Evolutionary conservation across 352 stramenopile species (phyloP), one percentile per base, ranked within the genome.

Genomic region (Globisporangium yorkense): DNA sequence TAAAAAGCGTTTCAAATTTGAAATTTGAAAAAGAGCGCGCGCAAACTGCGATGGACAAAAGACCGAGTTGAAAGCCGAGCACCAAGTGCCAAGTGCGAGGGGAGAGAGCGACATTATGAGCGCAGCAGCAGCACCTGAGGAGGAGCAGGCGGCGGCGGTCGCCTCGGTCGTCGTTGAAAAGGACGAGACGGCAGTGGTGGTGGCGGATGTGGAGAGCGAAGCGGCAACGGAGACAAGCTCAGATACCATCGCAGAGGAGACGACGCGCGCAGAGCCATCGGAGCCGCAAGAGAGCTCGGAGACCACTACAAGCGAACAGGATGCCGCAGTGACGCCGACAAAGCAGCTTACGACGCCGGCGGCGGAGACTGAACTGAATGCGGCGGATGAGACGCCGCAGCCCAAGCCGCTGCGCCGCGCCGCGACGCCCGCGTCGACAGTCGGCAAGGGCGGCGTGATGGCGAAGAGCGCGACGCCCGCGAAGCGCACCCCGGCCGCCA

Each of bases 401-500:
- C 35, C 58, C 16, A 64, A 64, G 51, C 51, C 43, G 31, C 40
- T 49, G 18, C 53, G 52, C 12, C 58, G 58, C 37, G 20, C n/a
- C 1, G 24, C 51, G 18, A 47, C 41, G 21, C 41, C 52, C 47
- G n/a, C 41, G 3, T 64, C 58, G 2, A 35, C 58, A 1, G 51
- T 59, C 31, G 58, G 58, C 21, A 64, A 64, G 35, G 31, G 33
- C 18, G 35, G 21, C 3, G 51, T 59, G 27, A 58, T 51, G 18
- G 57, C 9, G 2, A 20, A 31, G 39, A 62, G 27, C n/a, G 21
- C 49, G 9, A 59, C 44, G 6, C 44, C 58, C 1, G 43, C 51
- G 27, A 64, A 64, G 44, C 39, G 39, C 33, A 64, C 44, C 1
- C 58, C 58, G 3, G 43, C 49, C 7, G 51, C 58, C 18, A 59